phyloP scores from a whole-genome alignment of 495 filamentous ascomycete genomes.

The Lasiosphaeria hispida region DNA sequence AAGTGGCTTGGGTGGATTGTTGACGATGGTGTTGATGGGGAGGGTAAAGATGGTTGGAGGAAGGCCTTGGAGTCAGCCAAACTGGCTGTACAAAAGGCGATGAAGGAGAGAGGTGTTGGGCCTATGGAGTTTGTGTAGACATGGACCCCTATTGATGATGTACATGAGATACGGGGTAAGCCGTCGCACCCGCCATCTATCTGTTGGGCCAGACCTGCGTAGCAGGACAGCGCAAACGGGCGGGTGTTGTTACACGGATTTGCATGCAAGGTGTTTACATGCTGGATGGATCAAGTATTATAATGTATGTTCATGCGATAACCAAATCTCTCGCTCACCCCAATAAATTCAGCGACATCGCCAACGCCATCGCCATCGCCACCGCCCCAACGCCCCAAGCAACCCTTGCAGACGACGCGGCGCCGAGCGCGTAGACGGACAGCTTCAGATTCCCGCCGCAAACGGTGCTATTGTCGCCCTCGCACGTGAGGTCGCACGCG shows the following conservation, averaged over 20 bases:
- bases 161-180: too few species aligned
- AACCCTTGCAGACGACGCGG: not conserved
- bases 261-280: too few species aligned
- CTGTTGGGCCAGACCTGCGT: too few species aligned
- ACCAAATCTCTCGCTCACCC: too few species aligned
- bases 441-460: slow-evolving; percentile 47
- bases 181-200: too few species aligned
- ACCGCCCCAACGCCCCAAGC: not conserved
- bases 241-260: too few species aligned
- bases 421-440: not conserved
- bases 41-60: slow-evolving; percentile 35
- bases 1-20: slow-evolving; percentile 74
- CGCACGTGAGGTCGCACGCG: slow-evolving; percentile 44
- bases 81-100: slow-evolving; percentile 57
- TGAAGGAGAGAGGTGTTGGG: slow-evolving; percentile 62
- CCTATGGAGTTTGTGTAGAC: slow-evolving; percentile 50
- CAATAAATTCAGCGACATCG: too few species aligned
- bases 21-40: slow-evolving; percentile 44
- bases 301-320: too few species aligned
- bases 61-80: slow-evolving; percentile 56
- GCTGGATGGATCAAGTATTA: too few species aligned
- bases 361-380: too few species aligned
- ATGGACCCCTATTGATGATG: not conserved
- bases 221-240: too few species aligned
- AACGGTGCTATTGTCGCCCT: slow-evolving; percentile 38